Percentiles rank a stretch among this genome's conserved stretches.
phyloP scores from a whole-genome alignment of 192 early-diverging fungal genomes.

The Rhizophagus sp. region DNA sequence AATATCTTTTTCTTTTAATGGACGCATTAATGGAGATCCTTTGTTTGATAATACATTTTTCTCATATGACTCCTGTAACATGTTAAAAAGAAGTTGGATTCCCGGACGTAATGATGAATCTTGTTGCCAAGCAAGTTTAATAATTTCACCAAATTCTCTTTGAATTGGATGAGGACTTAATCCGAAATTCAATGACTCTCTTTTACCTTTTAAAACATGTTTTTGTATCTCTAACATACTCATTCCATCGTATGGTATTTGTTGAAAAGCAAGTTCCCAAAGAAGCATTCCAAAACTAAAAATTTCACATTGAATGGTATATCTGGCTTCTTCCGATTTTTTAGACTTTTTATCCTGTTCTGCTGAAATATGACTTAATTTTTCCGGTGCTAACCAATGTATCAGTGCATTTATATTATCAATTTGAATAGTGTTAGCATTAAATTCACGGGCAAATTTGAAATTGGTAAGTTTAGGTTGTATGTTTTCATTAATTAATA shows the following conservation, averaged over 20 bases:
- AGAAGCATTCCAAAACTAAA: slow-evolving; percentile 25
- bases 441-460: neutral
- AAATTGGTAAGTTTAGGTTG: slow-evolving; percentile 23
- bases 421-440: neutral
- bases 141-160: neutral
- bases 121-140: slow-evolving; percentile 14
- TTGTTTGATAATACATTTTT: neutral
- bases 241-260: neutral
- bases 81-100: neutral
- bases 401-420: slow-evolving; percentile 9
- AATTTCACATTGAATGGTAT: slow-evolving; percentile 32
- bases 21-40: neutral
- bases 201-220: slow-evolving; percentile 9
- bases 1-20: no score
- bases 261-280: slow-evolving; percentile 1
- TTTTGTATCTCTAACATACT: neutral
- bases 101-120: slow-evolving; percentile 8
- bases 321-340: neutral
- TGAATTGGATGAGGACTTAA: neutral
- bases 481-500: neutral
- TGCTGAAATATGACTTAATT: neutral
- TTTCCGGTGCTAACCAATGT: slow-evolving; percentile 29
- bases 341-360: neutral
- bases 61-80: neutral
- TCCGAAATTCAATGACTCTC: neutral